phyloP scores from a whole-genome alignment of 2,329 filamentous ascomycete genomes.

The Cordyceps fumosorosea region DNA sequence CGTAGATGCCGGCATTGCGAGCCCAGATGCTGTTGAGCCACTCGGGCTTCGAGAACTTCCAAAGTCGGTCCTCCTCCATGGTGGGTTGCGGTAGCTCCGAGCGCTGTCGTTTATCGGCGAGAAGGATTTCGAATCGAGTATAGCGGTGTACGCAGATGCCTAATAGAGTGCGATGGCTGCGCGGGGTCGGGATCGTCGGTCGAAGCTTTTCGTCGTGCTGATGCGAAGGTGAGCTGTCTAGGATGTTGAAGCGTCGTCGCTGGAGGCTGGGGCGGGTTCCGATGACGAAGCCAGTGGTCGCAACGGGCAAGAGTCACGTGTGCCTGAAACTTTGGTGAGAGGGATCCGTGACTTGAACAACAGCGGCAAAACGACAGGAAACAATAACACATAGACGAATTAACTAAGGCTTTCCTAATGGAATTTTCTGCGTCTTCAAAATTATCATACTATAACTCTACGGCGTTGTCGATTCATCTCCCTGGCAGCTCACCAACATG shows the following conservation, averaged over 20 bases:
- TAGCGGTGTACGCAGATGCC: background rate
- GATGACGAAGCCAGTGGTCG: constrained; percentile 3
- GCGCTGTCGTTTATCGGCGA: background rate
- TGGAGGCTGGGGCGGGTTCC: background rate
- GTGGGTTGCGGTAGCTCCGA: background rate
- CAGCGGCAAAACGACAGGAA: background rate
- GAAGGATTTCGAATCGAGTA: background rate
- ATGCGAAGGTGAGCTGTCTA: background rate
- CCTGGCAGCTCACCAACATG: too few species aligned
- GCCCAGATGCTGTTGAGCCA: constrained; percentile 61
- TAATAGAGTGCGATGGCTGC: background rate
- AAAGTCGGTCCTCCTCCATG: constrained; percentile 55
- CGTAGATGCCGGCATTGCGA: constrained; percentile 58
- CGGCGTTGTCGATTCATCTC: too few species aligned
- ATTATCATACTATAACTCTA: too few species aligned
- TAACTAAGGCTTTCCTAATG: background rate
- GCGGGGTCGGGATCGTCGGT: background rate
- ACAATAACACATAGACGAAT: background rate
- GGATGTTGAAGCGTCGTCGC: background rate
- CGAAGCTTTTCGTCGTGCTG: background rate
- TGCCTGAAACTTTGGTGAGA: background rate
- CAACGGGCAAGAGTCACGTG: background rate
- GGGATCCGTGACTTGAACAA: background rate
- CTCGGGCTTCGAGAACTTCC: constrained; percentile 60
- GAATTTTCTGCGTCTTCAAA: too few species aligned